Conservation (phyloP, 2,329 filamentous ascomycete genomes). For the Ophiostoma fasciatum region DNA sequence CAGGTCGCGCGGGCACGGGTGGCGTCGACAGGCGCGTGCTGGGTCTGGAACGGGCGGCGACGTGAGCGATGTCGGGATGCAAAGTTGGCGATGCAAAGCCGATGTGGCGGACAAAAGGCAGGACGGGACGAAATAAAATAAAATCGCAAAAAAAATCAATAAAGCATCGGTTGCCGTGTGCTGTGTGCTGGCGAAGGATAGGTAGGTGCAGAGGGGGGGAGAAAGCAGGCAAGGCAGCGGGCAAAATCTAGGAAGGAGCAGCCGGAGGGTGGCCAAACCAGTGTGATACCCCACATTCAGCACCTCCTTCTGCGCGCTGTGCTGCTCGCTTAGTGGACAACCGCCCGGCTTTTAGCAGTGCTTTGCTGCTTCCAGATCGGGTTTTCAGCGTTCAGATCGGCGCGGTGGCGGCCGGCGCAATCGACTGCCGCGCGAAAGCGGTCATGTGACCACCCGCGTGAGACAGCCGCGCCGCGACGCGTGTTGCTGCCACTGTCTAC, state of each 20-base stretch:
- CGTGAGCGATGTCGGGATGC: no score
- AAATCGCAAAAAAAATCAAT: no score
- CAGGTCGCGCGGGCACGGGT: no score
- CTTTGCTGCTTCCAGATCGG: not conserved
- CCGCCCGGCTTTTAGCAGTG: not conserved
- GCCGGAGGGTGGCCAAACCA: not conserved
- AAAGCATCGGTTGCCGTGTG: no score
- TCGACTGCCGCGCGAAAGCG: not conserved
- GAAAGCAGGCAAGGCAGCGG: no score
- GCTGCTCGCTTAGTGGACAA: not conserved
- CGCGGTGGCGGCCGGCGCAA: not conserved
- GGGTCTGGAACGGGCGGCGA: no score
- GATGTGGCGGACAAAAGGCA: no score
- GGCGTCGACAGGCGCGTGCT: no score
- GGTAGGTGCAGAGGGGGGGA: not conserved
- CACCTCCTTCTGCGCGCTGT: not conserved
- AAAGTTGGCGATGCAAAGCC: no score
- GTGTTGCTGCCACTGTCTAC: no score
- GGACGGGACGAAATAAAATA: not conserved
- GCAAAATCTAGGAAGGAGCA: constrained; percentile 1
- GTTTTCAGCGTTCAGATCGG: constrained; percentile 4
- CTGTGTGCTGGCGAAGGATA: no score
- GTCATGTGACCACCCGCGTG: constrained; percentile 3
- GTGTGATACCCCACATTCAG: constrained; percentile 5
- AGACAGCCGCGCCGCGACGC: not conserved